phyloP scores from a whole-genome alignment of 768 basidiomycete species.

The Tulasnella sp. region DNA sequence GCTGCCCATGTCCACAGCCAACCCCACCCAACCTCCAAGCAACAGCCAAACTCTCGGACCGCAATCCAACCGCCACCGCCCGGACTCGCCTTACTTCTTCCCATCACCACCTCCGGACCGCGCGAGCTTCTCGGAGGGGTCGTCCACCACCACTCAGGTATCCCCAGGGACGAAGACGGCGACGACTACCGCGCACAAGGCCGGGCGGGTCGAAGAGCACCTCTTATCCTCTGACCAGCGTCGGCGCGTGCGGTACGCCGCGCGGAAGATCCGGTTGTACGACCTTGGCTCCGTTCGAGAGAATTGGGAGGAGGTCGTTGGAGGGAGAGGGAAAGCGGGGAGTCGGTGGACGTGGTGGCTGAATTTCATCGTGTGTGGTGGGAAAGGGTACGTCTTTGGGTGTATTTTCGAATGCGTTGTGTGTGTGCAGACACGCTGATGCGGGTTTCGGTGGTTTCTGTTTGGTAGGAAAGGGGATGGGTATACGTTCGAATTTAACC shows the following conservation, averaged over 20 bases:
- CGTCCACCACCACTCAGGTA: background rate
- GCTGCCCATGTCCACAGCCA: conserved; percentile 12
- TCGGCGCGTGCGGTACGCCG: conserved; percentile 50
- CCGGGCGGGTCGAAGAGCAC: conserved; percentile 37
- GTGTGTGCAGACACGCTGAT: conserved; percentile 1
- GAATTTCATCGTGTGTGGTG: conserved; percentile 48
- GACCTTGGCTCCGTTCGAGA: conserved; percentile 54
- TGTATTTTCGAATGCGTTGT: conserved; percentile 10
- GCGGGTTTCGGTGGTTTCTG: background rate
- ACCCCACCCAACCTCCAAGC: conserved; percentile 24
- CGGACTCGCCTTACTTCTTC: conserved; percentile 19
- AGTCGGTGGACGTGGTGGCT: conserved; percentile 22
- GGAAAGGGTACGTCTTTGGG: conserved; percentile 42
- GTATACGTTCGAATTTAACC: conserved; percentile 55
- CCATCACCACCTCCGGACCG: conserved; percentile 10
- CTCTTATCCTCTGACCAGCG: conserved; percentile 58
- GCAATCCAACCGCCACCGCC: background rate
- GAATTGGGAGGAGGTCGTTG: conserved; percentile 65
- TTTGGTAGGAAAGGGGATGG: conserved; percentile 50
- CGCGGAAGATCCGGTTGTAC: conserved; percentile 49
- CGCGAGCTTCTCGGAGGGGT: background rate
- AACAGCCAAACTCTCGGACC: conserved; percentile 40
- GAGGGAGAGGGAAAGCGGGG: conserved; percentile 16
- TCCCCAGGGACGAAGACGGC: background rate
- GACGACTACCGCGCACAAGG: conserved; percentile 32